Evolutionary conservation across 2,329 filamentous ascomycete genomes (phyloP), one percentile per base, ranked within the genome.

Genomic region (Diaporthe vexans): DNA sequence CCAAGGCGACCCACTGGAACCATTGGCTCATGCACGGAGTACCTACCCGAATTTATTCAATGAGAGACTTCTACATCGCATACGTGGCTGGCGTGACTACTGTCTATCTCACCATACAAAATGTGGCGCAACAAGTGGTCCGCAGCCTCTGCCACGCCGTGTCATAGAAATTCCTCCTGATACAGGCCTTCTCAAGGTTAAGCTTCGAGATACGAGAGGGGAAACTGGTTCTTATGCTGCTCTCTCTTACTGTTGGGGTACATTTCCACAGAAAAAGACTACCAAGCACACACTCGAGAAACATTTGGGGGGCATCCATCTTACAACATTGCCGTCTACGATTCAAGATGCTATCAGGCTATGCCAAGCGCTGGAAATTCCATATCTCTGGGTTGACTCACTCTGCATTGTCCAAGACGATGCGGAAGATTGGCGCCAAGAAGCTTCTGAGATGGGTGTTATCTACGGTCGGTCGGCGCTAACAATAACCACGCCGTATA

Each of bases 251-350:
- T 63, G 59, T 6, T 63, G 40, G 59, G 59, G 59, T 0, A 13
- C 0, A 7, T 29, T 1, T 15, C 4, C 40, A 0, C 59, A 46
- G 1, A 63, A 3, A 7, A n/a, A 0, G 10, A 63, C 59, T 0
- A 46, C 40, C 2, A 48, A 48, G 10, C 33, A 9, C 19, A 63
- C 59, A 0, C 15, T 48, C 4, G 4, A 1, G 2, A 26, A 63
- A 33, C 59, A 63, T 10, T n/a, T 48, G 17, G 3, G 0, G 0
- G 40, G 59, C 1, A 33, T 63, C 4, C 8, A 0, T 29, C 2
- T 48, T 0, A 33, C 59, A 33, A 2, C 1, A 0, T n/a, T 63
- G 24, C 59, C 59, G 7, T 17, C 3, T 11, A 63, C 24, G 1
- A 48, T 63, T 0, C 59, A 48, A 7, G 59, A 63, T 5, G 59